These are phyloP conservation scores for Sugiyamaella grinbergsii DNA, from an alignment of 1,139 yeast genomes.

Conservation along the genomic window DNA sequence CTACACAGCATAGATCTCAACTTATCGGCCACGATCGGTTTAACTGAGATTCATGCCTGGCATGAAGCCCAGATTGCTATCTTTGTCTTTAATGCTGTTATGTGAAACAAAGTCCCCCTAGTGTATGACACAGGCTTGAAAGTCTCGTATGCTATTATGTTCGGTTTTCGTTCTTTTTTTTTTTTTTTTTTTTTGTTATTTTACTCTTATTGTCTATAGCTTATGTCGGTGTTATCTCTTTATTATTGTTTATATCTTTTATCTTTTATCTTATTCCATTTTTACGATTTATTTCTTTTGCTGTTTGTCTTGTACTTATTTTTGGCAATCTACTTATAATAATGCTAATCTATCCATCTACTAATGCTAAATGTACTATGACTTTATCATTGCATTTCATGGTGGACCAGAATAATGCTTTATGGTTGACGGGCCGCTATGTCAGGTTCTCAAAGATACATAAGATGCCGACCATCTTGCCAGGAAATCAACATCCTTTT, in stretches of 20 bases:
- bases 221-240: background rate
- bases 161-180: background rate
- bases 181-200: background rate
- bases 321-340: background rate
- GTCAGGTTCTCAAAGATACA: slow-evolving; percentile 11
- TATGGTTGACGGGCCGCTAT: slow-evolving; percentile 15
- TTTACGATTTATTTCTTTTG: background rate
- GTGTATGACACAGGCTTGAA: no score
- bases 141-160: background rate
- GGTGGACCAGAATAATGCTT: slow-evolving; percentile 18
- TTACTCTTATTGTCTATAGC: background rate
- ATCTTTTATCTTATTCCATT: background rate
- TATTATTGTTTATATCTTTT: background rate
- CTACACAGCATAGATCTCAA: background rate
- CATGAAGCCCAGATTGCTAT: slow-evolving; percentile 1
- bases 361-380: slow-evolving; percentile 14
- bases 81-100: background rate
- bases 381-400: slow-evolving; percentile 16
- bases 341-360: slow-evolving; percentile 8
- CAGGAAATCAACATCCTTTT: background rate
- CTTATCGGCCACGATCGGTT: background rate
- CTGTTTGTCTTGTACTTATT: background rate
- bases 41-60: background rate
- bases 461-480: slow-evolving; percentile 8
- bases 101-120: background rate